A percentile compares a stretch with the other conserved stretches of the same genome.
Conservation (phyloP, 345 rosid species). For the Carallia pectinifolia region DNA sequence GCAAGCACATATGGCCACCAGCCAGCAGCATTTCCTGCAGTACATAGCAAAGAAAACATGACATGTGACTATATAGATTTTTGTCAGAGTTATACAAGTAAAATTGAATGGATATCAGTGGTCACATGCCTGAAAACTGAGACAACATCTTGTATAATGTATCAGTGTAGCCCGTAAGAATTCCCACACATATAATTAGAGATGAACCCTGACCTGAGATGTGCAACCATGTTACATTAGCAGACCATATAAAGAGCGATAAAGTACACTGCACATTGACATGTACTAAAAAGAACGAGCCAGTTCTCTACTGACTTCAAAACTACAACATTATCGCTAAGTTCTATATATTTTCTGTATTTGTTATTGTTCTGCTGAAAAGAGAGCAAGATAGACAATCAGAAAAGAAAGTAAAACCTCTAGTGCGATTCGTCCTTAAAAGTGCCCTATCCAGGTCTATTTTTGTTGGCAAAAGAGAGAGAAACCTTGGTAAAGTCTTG, state of each 20-base stretch:
- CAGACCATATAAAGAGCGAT: neutral
- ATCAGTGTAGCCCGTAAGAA: slow-evolving; percentile 89
- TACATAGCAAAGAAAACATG: slow-evolving; percentile 1
- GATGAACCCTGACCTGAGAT: slow-evolving; percentile 90
- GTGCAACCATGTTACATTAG: slow-evolving; percentile 7
- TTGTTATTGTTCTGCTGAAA: neutral
- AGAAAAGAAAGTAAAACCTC: no score
- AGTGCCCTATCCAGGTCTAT: no score
- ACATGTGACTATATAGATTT: no score
- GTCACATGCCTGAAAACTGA: slow-evolving; percentile 69
- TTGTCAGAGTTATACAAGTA: no score
- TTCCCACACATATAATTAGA: slow-evolving; percentile 86
- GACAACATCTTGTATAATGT: slow-evolving; percentile 85
- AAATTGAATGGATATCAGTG: slow-evolving; percentile 1
- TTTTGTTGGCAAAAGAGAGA: no score
- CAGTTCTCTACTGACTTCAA: neutral
- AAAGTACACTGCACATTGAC: neutral
- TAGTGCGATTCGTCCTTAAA: no score
- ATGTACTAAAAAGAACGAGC: neutral
- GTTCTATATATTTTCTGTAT: neutral
- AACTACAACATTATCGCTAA: neutral
- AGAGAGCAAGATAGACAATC: slow-evolving; percentile 1
- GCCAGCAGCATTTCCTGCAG: slow-evolving; percentile 62
- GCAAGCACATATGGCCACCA: slow-evolving; percentile 79
- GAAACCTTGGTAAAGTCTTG: no score